Conservation (phyloP, 2,329 filamentous ascomycete species). For the Amauroascus niger region DNA sequence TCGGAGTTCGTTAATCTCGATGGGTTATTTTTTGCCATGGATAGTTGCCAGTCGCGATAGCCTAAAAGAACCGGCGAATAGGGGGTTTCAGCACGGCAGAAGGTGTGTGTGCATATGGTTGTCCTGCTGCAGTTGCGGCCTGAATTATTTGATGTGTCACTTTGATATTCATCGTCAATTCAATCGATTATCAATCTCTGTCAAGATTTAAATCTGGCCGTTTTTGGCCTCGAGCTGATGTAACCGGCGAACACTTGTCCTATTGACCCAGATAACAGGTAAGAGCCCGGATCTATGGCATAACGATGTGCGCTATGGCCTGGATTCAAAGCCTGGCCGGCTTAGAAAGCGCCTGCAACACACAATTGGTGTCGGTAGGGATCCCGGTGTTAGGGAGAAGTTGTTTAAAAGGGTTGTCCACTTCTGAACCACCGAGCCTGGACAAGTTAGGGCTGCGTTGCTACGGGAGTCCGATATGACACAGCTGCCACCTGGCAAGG, state of each 20-base stretch:
- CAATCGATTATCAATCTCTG: not conserved
- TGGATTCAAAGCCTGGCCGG: not conserved
- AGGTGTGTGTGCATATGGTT: not conserved
- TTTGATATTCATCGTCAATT: not conserved
- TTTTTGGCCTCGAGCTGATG: not conserved
- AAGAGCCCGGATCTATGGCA: not conserved
- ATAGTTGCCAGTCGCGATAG: not conserved
- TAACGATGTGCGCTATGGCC: not conserved
- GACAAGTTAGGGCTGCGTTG: not conserved
- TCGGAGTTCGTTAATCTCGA: not conserved
- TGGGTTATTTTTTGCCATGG: not conserved
- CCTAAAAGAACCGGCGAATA: not conserved
- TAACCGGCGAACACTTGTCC: not conserved
- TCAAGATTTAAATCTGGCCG: not conserved
- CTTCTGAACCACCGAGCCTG: not conserved
- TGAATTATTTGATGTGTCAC: not conserved
- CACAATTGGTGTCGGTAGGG: not conserved
- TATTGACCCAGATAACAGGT: not conserved
- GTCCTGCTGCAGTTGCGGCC: not conserved
- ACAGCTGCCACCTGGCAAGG: constrained; percentile 3
- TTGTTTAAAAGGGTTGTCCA: not conserved
- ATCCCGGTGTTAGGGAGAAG: not conserved
- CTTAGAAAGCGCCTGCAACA: not conserved
- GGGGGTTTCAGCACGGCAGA: not conserved
- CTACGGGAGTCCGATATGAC: not conserved